Evolutionary conservation across 2,329 filamentous ascomycete species (phyloP), one percentile per base, ranked within the genome.

Genomic region (Fusarium sp.): DNA sequence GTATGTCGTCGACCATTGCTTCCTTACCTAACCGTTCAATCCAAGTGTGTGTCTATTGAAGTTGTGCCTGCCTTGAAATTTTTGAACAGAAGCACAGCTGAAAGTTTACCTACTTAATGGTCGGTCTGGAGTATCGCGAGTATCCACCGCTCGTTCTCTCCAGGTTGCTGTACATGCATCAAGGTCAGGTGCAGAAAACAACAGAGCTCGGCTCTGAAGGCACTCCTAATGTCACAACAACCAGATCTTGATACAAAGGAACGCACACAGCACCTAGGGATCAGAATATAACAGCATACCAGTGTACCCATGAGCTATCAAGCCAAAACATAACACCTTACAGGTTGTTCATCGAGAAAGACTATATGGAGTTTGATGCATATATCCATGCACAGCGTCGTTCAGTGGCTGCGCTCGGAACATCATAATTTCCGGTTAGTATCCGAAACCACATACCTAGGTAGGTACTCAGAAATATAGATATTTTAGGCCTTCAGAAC

Each of bases 351-450:
- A 8, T 9, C 15, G 4, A 37, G 16, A n/a, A 9, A 15, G 34
- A n/a, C 7, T 16, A 10, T 37, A n/a, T 37, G 15, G 18, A 37
- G 34, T 37, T 8, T 37, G 34, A 15, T 31, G 6, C 3, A 42
- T 15, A 13, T 8, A 13, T 13, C 8, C 28, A 18, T 45, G 42
- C 18, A 18, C 18, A 30, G 11, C 13, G 28, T 11, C n/a, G 7
- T 45, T 13, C 15, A 28, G 15, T 28, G 23, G 9, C 23, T 26
- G 20, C 4, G 7, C 4, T 26, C 23, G 26, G 30, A 37, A 16
- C 7, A 31, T 45, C 11, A 12, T 18, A 13, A 37, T 45, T 5
- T 41, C 71, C 69, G 64, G 45, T 15, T 59, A 72, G 72, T 72
- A 72, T 37, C 69, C 62, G 65, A 51, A 54, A 41, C 16, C 46